Evolutionary conservation across 371 early-diverging fungal genomes (phyloP), one percentile per base, ranked within the genome.

Genomic region (Vavraia culicis): DNA sequence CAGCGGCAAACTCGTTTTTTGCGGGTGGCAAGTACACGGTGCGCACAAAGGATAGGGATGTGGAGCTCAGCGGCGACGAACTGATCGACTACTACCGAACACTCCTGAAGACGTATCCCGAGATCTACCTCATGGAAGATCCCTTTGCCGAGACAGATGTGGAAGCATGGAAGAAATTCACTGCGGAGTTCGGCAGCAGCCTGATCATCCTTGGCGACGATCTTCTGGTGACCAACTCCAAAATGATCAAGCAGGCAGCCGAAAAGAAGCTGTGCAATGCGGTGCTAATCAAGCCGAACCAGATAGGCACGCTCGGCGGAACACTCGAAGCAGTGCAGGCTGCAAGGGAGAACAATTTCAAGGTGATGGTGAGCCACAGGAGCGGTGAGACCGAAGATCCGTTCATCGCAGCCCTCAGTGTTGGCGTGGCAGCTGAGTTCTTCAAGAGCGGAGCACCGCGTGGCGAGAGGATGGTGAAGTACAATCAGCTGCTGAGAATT

Each of bases 121-220:
- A 49, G 41, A 77, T 75, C 69, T 68, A 82, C 52, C 85, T 86
- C 55, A 83, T 95, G 63, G 95, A 95, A 74, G 96, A 95, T 76
- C 91, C 93, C 52, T 93, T 91, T 63, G 88, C 85, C 69, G 93
- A 95, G 76, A 88, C 88, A 72, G 94, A 95, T 74, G 87, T 80
- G 79, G 77, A 74, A 35, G 77, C 82, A 59, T 93, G 87, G 84
- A 63, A 73, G 63, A 77, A 76, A 65, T 75, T 93, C 47, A 74
- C 71, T 48, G 67, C 74, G 32, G 73, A 75, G 48, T 74, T 72
- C 53, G 73, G 14, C 2, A 35, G 72, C 65, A 52, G 64, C 50
- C 67, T 78, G 64, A 87, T 86, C 71, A 80, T 95, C 59, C 89
- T 93, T 57, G 95, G 89, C 61, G 94, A 95, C 72, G 96, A 93